These are phyloP conservation scores for Drechmeria coniospora DNA, from an alignment of 2,329 filamentous ascomycete species.

Conservation along the genomic window DNA sequence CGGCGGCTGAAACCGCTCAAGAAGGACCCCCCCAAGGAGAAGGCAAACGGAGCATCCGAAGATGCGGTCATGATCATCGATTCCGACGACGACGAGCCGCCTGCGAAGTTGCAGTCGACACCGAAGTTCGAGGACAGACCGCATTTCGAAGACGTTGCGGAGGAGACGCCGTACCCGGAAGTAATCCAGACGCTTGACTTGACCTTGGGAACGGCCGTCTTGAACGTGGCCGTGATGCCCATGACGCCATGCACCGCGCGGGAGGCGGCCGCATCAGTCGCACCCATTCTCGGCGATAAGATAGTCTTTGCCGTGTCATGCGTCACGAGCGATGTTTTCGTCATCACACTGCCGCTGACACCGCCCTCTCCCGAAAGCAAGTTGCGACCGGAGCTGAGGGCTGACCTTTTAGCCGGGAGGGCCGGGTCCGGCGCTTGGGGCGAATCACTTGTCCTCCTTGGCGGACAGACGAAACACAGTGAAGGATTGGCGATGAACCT, in stretches of 20 bases:
- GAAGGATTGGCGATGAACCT: slow-evolving; percentile 41
- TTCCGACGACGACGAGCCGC: slow-evolving; percentile 41
- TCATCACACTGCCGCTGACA: slow-evolving; percentile 44
- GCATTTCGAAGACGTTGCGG: slow-evolving; percentile 38
- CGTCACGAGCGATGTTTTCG: slow-evolving; percentile 37
- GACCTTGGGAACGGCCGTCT: slow-evolving; percentile 38
- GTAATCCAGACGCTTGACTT: slow-evolving; percentile 46
- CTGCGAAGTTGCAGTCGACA: slow-evolving; percentile 16
- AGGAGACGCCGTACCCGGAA: slow-evolving; percentile 35
- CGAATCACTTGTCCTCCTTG: slow-evolving; percentile 38
- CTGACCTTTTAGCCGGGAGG: slow-evolving; percentile 33
- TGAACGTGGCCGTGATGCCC: slow-evolving; percentile 41
- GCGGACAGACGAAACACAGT: slow-evolving; percentile 35
- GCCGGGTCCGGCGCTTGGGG: slow-evolving; percentile 49
- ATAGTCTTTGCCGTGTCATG: slow-evolving; percentile 48
- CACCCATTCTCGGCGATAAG: slow-evolving; percentile 35
- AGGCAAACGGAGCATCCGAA: slow-evolving; percentile 34
- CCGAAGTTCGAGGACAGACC: slow-evolving; percentile 34
- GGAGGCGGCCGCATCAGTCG: slow-evolving; percentile 30
- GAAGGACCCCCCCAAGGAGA: slow-evolving; percentile 21
- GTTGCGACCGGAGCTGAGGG: slow-evolving; percentile 34
- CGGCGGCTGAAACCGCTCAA: slow-evolving; percentile 36
- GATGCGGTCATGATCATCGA: slow-evolving; percentile 48
- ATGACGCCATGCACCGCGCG: slow-evolving; percentile 31
- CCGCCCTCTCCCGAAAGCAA: slow-evolving; percentile 47